A percentile compares a stretch with the other conserved stretches of the same genome.
These are phyloP conservation scores for Lotus japonicus DNA, from an alignment of 306 rosid genomes.

Conservation along the genomic window DNA sequence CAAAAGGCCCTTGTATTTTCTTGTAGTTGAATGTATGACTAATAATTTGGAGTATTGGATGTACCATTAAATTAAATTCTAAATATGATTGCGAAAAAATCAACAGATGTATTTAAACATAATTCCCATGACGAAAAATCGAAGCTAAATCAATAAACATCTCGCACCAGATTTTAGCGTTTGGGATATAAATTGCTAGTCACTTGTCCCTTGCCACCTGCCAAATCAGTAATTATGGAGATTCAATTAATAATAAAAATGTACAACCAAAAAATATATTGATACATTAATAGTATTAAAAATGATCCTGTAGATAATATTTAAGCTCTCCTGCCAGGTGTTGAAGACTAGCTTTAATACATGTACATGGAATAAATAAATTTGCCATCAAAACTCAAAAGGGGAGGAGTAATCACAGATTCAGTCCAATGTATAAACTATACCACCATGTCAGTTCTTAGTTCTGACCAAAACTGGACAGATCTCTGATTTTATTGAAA, in stretches of 20 bases:
- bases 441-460: constrained; percentile 29
- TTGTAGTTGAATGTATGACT: constrained; percentile 19
- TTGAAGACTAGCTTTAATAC: constrained; percentile 12
- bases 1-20: constrained; percentile 27
- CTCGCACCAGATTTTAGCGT: constrained; percentile 31
- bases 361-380: constrained; percentile 33
- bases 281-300: neutral
- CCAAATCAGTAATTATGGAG: constrained; percentile 36
- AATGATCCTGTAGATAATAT: constrained; percentile 1
- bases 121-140: constrained; percentile 16
- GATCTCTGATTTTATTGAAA: constrained; percentile 32
- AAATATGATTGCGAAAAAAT: constrained; percentile 20
- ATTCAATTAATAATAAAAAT: neutral
- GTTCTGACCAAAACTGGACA: constrained; percentile 37
- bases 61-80: constrained; percentile 10
- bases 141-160: constrained; percentile 23
- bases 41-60: constrained; percentile 15
- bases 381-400: constrained; percentile 8
- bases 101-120: constrained; percentile 23
- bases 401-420: constrained; percentile 11
- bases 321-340: neutral
- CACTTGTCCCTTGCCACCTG: constrained; percentile 33
- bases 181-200: constrained; percentile 27
- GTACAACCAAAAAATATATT: neutral
- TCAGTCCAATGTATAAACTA: constrained; percentile 24